phyloP scores from a whole-genome alignment of 176 grass and related monocot species.

The Bromus sterilis region DNA sequence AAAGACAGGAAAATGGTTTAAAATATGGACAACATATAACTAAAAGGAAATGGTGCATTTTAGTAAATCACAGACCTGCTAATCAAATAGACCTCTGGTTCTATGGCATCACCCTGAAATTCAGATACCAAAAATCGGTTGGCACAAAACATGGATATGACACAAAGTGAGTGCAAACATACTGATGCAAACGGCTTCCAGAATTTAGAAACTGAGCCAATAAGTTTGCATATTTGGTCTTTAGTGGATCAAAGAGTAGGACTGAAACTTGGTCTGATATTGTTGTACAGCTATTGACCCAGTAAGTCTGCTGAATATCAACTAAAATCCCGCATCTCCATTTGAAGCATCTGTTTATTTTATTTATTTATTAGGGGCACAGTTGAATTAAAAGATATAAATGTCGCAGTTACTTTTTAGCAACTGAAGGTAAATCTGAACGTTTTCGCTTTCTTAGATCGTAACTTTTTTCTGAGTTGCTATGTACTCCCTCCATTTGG shows the following conservation, averaged over 20 bases:
- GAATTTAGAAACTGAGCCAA: not conserved
- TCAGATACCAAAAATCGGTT: not conserved
- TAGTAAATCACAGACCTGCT: constrained; percentile 38
- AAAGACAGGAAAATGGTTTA: constrained; percentile 33
- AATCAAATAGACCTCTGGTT: constrained; percentile 37
- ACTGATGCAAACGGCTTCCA: not conserved
- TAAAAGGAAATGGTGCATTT: constrained; percentile 14
- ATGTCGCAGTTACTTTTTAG: not conserved
- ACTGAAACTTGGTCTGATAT: not conserved
- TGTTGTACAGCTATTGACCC: not conserved
- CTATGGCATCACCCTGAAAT: constrained; percentile 49
- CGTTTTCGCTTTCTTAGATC: not conserved
- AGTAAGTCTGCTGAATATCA: not conserved
- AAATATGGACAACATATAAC: not conserved
- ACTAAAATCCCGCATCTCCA: not conserved
- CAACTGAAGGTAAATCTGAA: not conserved
- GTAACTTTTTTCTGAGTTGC: not conserved
- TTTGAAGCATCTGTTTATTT: not conserved
- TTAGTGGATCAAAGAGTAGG: not conserved
- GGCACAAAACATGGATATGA: constrained; percentile 7
- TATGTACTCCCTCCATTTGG: too few relatives aligned
- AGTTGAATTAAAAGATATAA: not conserved
- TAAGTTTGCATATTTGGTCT: not conserved
- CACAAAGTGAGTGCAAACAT: not conserved
- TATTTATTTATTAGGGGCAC: not conserved